These are phyloP conservation scores for Sechiopsis laciniata DNA, from an alignment of 306 rosid genomes.

Conservation along the genomic window DNA sequence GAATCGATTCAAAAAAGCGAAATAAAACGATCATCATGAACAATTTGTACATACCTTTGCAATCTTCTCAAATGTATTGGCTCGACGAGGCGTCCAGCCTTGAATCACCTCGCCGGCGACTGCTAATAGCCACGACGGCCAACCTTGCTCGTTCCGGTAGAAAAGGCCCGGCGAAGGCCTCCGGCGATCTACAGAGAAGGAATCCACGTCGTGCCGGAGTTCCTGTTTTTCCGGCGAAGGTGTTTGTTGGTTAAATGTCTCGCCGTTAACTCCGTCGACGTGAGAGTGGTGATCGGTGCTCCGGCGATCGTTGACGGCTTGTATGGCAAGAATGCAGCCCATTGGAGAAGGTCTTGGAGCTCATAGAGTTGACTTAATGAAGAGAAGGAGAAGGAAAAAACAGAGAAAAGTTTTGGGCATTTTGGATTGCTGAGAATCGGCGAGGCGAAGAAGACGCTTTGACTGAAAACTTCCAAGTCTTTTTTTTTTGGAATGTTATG, in stretches of 20 bases:
- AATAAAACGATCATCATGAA: background rate
- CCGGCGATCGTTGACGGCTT: constrained; percentile 31
- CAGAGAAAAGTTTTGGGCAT: background rate
- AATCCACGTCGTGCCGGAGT: constrained; percentile 41
- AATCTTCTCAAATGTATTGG: constrained; percentile 86
- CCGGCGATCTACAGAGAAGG: constrained; percentile 49
- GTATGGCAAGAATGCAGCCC: constrained; percentile 81
- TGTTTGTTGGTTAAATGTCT: constrained; percentile 26
- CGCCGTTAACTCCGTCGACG: constrained; percentile 26
- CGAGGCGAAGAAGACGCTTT: background rate
- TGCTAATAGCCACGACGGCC: constrained; percentile 91
- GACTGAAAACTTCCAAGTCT: background rate
- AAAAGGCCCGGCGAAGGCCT: constrained; percentile 41
- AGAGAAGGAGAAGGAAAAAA: constrained; percentile 2
- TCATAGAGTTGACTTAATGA: constrained; percentile 28
- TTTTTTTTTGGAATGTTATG: background rate
- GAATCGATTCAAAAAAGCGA: background rate
- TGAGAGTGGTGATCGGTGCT: constrained; percentile 21
- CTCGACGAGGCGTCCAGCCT: constrained; percentile 94
- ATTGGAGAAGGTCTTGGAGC: constrained; percentile 42
- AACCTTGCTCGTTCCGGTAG: constrained; percentile 53
- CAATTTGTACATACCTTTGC: constrained; percentile 59
- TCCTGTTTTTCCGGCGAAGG: constrained; percentile 25
- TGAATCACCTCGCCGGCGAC: constrained; percentile 90
- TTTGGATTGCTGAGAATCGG: constrained; percentile 14